These are phyloP conservation scores for Phytophthora palmivora DNA, from an alignment of 352 stramenopile genomes.

Conservation along the genomic window DNA sequence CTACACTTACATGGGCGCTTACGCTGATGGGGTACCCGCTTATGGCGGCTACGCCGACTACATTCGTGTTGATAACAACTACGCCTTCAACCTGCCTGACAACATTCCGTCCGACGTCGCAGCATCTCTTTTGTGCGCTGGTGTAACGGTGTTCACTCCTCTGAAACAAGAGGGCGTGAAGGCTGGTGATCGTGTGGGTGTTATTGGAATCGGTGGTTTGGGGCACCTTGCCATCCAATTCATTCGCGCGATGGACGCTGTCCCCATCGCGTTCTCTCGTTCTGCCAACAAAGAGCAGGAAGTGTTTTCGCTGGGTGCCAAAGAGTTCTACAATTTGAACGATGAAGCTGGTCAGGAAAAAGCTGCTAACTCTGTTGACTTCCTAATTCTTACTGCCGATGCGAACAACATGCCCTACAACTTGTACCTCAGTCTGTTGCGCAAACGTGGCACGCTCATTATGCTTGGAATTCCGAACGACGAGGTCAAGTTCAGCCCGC, in stretches of 20 bases:
- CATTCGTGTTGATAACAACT: too few species aligned
- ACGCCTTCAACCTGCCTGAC: too few species aligned
- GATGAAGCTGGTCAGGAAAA: conserved; percentile 9
- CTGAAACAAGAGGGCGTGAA: too few species aligned
- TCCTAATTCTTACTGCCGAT: conserved; percentile 9
- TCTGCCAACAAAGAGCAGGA: conserved; percentile 20
- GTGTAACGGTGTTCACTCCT: too few species aligned
- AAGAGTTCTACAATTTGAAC: conserved; percentile 20
- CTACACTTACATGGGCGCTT: too few species aligned
- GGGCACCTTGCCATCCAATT: conserved; percentile 22
- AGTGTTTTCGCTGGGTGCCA: conserved; percentile 4
- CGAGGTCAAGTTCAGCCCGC: conserved; percentile 11
- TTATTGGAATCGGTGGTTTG: too few species aligned
- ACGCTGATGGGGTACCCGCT: too few species aligned
- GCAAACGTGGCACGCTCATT: conserved; percentile 11
- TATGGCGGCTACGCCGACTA: too few species aligned
- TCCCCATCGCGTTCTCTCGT: conserved; percentile 13
- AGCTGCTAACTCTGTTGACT: conserved; percentile 9
- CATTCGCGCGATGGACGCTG: conserved; percentile 11
- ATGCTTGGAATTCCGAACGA: conserved; percentile 17
- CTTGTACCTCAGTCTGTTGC: conserved; percentile 14
- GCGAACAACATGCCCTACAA: conserved; percentile 21
- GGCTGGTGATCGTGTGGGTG: too few species aligned
- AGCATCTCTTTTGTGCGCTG: too few species aligned
- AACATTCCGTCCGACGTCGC: too few species aligned